These are phyloP conservation scores for Brassica rapa DNA, from an alignment of 345 rosid genomes.

Conservation along the genomic window DNA sequence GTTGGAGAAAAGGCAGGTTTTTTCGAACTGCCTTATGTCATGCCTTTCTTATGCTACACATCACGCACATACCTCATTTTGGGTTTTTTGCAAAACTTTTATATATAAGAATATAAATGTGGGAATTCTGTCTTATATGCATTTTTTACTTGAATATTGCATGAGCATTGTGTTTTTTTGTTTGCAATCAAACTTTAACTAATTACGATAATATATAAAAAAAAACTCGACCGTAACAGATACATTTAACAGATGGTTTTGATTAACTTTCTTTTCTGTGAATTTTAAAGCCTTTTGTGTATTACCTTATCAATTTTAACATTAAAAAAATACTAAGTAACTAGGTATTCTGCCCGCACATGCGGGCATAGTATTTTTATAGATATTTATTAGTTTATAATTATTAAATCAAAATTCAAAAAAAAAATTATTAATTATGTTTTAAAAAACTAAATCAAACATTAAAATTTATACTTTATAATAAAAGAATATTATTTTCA, in stretches of 20 bases:
- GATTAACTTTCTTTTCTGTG: not conserved
- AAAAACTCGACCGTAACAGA: not conserved
- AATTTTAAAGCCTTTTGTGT: not conserved
- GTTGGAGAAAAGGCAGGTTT: conserved; percentile 41
- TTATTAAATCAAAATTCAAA: too few species aligned
- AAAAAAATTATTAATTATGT: too few species aligned
- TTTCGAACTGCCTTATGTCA: conserved; percentile 53
- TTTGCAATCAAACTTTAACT: not conserved
- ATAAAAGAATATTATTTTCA: too few species aligned
- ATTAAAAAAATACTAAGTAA: too few species aligned
- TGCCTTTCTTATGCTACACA: conserved; percentile 52
- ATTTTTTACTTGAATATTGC: not conserved
- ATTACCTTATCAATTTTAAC: not conserved
- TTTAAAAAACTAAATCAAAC: too few species aligned
- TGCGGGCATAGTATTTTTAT: too few species aligned
- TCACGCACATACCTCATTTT: conserved; percentile 42
- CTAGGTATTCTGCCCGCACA: too few species aligned
- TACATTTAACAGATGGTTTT: not conserved
- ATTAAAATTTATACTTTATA: too few species aligned
- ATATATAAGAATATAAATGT: conserved; percentile 1
- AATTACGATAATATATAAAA: not conserved
- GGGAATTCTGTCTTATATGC: not conserved
- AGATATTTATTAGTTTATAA: too few species aligned
- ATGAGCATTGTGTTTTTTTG: not conserved
- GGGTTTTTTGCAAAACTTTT: conserved; percentile 1